Evolutionary conservation across 164 flowering plant species (phyloP).

Genomic region (Tetracentron sinense): DNA sequence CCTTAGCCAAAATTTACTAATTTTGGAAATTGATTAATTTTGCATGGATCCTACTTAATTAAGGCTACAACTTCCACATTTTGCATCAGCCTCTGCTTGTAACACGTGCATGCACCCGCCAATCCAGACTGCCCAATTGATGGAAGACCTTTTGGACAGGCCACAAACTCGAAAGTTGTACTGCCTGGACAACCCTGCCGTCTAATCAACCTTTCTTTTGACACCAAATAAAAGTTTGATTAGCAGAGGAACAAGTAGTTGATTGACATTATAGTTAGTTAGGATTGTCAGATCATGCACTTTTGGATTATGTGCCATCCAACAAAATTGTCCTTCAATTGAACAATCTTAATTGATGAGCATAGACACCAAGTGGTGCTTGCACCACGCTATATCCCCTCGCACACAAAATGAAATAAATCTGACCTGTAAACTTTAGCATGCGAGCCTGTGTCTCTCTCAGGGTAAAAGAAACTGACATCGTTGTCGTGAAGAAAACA

Average conservation of each 20-base stretch:
- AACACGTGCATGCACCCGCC: neutral
- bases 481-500: slow-evolving; percentile 97
- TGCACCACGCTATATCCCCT: neutral
- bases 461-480: slow-evolving; percentile 97
- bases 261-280: neutral
- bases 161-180: too few species aligned
- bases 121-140: neutral
- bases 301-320: neutral
- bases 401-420: slow-evolving; percentile 11
- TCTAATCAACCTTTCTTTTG: neutral
- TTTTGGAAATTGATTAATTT: too few species aligned
- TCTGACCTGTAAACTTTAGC: slow-evolving; percentile 92
- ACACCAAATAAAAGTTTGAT: neutral
- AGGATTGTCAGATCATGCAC: neutral
- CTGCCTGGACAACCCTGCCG: too few species aligned
- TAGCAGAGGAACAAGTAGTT: neutral
- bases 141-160: too few species aligned
- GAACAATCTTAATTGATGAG: neutral
- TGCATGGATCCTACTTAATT: too few species aligned
- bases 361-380: neutral
- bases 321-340: neutral
- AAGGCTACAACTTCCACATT: too few species aligned
- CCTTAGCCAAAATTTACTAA: too few species aligned
- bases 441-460: slow-evolving; percentile 98
- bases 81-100: too few species aligned